Evolutionary conservation across 2,329 filamentous ascomycete species (phyloP).

Genomic region (Trichoderma pleuroti): DNA sequence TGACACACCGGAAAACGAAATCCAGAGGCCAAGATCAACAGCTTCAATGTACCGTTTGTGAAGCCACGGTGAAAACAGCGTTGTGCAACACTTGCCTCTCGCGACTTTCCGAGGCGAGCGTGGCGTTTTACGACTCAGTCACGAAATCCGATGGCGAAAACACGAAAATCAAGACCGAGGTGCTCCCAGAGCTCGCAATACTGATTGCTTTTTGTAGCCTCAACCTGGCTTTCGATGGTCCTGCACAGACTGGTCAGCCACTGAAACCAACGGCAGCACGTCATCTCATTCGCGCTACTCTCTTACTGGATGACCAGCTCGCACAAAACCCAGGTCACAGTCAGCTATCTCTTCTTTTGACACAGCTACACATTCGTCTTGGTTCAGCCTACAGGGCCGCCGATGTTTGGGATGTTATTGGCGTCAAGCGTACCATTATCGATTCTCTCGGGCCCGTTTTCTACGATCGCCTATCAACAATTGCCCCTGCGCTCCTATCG

Average conservation of each 20-base stretch:
- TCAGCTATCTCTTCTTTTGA: conserved; percentile 47
- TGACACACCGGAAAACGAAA: conserved; percentile 36
- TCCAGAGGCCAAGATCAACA: conserved; percentile 22
- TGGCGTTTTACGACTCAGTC: conserved; percentile 23
- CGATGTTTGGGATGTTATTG: conserved; percentile 48
- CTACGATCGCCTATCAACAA: conserved; percentile 52
- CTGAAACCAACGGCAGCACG: conserved; percentile 21
- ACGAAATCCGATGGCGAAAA: conserved; percentile 10
- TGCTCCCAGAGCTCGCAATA: conserved; percentile 35
- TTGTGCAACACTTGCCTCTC: conserved; percentile 27
- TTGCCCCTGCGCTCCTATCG: conserved; percentile 43
- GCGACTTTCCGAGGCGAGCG: conserved; percentile 23
- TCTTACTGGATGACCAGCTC: conserved; percentile 50
- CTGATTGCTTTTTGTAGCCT: conserved; percentile 36
- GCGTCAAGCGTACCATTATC: conserved; percentile 56
- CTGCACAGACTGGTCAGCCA: not conserved
- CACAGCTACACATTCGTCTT: conserved; percentile 50
- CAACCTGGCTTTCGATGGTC: conserved; percentile 27
- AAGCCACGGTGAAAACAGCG: conserved; percentile 20
- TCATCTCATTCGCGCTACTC: conserved; percentile 46
- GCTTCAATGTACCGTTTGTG: conserved; percentile 28
- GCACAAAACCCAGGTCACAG: conserved; percentile 44
- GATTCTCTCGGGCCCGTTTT: conserved; percentile 54
- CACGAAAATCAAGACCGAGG: conserved; percentile 17
- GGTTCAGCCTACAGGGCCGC: conserved; percentile 48